Conservation (phyloP, 139 green algal genomes). For the Picochlorum sp. region DNA sequence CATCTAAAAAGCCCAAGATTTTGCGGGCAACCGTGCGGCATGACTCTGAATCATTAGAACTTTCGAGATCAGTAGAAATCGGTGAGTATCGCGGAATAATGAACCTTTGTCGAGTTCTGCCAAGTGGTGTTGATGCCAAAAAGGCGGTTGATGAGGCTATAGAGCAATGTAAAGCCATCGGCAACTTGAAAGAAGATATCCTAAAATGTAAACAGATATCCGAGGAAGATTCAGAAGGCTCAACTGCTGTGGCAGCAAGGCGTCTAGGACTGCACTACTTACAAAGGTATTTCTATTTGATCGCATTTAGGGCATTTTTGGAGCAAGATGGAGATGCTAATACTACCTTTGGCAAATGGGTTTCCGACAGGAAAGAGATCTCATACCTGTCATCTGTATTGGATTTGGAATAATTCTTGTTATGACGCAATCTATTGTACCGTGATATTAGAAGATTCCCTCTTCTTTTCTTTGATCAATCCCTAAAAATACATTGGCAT, state of each 20-base stretch:
- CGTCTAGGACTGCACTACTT: slow-evolving; percentile 86
- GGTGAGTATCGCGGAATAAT: slow-evolving; percentile 71
- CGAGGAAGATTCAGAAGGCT: background rate
- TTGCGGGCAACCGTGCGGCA: background rate
- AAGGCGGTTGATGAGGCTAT: slow-evolving; percentile 61
- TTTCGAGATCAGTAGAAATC: slow-evolving; percentile 7
- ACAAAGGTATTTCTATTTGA: slow-evolving; percentile 78
- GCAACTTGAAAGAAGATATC: slow-evolving; percentile 68
- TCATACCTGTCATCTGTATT: slow-evolving; percentile 41
- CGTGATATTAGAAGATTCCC: too few species aligned
- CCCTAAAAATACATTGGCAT: too few species aligned
- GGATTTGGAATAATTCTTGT: slow-evolving; percentile 33
- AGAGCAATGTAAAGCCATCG: slow-evolving; percentile 28
- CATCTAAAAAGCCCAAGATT: background rate
- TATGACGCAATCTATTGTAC: too few species aligned
- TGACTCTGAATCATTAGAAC: slow-evolving; percentile 18
- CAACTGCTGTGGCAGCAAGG: slow-evolving; percentile 24
- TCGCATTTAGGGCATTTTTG: slow-evolving; percentile 46
- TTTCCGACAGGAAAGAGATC: slow-evolving; percentile 42
- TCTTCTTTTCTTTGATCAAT: too few species aligned
- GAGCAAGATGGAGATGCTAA: background rate
- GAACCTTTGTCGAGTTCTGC: slow-evolving; percentile 54
- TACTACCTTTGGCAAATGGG: slow-evolving; percentile 38
- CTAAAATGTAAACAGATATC: slow-evolving; percentile 32
- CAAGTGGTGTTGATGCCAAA: slow-evolving; percentile 59